Evolutionary conservation across 2,329 filamentous ascomycete species (phyloP).

Genomic region (Aplosporella prunicola): DNA sequence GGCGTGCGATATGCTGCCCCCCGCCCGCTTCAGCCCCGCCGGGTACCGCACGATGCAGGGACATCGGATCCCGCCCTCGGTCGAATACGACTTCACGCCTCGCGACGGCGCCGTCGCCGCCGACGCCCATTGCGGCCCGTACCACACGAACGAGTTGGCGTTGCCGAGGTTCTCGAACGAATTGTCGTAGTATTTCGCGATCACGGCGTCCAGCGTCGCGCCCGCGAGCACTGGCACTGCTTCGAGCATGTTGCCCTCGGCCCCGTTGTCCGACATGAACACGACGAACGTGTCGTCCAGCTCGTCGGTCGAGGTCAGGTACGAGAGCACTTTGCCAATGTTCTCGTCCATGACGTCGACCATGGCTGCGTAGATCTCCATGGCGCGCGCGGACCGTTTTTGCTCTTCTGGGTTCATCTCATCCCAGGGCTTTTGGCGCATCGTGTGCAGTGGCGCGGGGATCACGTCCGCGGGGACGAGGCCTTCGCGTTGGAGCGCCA

Average conservation of each 20-base stretch:
- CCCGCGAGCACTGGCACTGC: conserved; percentile 8
- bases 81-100: conserved; percentile 7
- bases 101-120: conserved; percentile 8
- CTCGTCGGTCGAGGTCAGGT: conserved; percentile 3
- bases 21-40: background rate
- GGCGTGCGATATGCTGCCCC: conserved; percentile 1
- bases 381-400: conserved; percentile 5
- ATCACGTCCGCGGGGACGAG: conserved; percentile 6
- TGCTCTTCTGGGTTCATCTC: conserved; percentile 1
- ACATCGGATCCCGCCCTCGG: conserved; percentile 10
- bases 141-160: conserved; percentile 8
- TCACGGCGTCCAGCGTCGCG: conserved; percentile 4
- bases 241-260: conserved; percentile 9
- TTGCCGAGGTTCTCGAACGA: conserved; percentile 8
- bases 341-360: conserved; percentile 8
- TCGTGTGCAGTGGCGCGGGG: conserved; percentile 1
- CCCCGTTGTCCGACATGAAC: conserved; percentile 11
- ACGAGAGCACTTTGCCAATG: background rate
- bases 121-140: conserved; percentile 7
- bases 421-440: background rate
- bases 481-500: conserved; percentile 1
- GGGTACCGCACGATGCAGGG: conserved; percentile 7
- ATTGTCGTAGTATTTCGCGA: conserved; percentile 9
- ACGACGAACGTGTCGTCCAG: conserved; percentile 11
- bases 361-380: conserved; percentile 10